These are phyloP conservation scores for Paraleonurus japonicus DNA, from an alignment of 257 asterid genomes.

Conservation along the genomic window DNA sequence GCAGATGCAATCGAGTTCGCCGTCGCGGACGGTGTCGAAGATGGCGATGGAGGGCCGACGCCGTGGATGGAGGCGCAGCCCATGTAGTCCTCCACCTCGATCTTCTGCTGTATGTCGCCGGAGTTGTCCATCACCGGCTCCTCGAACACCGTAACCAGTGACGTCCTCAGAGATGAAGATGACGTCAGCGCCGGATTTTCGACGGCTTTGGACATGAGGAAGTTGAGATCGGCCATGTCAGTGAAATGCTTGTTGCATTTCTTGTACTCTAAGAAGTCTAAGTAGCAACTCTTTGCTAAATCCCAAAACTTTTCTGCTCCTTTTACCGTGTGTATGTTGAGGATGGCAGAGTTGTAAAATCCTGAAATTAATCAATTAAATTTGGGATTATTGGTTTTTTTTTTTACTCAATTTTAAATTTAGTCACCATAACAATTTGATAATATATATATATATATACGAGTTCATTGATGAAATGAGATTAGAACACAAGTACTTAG, in stretches of 20 bases:
- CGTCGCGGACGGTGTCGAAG: conserved; percentile 63
- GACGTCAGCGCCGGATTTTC: conserved; percentile 64
- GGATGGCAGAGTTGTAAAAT: conserved; percentile 59
- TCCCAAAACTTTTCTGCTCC: conserved; percentile 55
- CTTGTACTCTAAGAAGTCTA: conserved; percentile 39
- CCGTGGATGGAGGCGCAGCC: conserved; percentile 75
- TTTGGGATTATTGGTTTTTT: too few relatives aligned
- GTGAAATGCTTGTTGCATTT: conserved; percentile 55
- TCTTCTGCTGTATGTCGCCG: conserved; percentile 18
- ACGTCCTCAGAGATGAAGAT: conserved; percentile 50
- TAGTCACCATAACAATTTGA: too few relatives aligned
- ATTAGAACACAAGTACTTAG: too few relatives aligned
- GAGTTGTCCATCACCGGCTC: conserved; percentile 60
- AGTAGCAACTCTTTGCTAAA: conserved; percentile 40
- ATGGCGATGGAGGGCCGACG: conserved; percentile 65
- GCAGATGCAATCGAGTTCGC: conserved; percentile 57
- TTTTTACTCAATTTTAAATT: too few relatives aligned
- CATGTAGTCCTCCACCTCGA: conserved; percentile 58
- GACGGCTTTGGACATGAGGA: conserved; percentile 61
- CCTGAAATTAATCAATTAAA: conserved; percentile 36
- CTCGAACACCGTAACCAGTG: conserved; percentile 63
- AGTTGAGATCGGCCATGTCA: conserved; percentile 68
- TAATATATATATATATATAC: too few relatives aligned
- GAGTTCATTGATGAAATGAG: too few relatives aligned
- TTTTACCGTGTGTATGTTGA: conserved; percentile 47